phyloP scores from a whole-genome alignment of 345 rosid species.

The Clausena lansium region DNA sequence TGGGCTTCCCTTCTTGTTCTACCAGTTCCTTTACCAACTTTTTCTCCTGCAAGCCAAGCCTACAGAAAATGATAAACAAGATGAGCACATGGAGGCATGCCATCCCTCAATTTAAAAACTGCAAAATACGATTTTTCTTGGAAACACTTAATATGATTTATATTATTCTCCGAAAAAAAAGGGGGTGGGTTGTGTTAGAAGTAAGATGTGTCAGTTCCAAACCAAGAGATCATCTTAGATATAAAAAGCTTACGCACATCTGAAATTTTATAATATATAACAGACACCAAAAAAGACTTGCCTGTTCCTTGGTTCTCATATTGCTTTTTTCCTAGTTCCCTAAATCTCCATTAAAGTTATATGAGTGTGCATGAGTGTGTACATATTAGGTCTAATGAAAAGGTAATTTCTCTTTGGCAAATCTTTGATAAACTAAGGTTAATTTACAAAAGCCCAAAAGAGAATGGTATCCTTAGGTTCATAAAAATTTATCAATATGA shows the following conservation, averaged over 20 bases:
- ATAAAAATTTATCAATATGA: neutral
- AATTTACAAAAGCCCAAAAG: neutral
- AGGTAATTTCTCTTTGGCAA: neutral
- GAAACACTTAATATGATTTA: neutral
- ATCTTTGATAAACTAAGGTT: neutral
- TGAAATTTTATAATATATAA: conserved; percentile 7
- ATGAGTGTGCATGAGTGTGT: neutral
- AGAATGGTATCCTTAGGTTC: neutral
- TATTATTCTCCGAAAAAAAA: neutral
- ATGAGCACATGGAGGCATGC: conserved; percentile 6
- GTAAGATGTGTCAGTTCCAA: neutral
- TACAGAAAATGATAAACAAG: conserved; percentile 29
- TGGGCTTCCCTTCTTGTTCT: conserved; percentile 88
- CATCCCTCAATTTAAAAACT: conserved; percentile 5
- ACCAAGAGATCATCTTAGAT: conserved; percentile 6
- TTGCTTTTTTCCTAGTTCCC: neutral
- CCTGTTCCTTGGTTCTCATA: neutral
- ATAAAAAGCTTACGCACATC: neutral
- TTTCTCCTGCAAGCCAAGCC: conserved; percentile 88
- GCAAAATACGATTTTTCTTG: neutral
- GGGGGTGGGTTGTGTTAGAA: neutral
- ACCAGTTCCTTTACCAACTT: conserved; percentile 78
- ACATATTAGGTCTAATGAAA: neutral
- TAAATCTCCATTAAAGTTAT: neutral
- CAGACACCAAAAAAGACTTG: neutral